Percentiles rank a stretch among this genome's conserved stretches.
Conservation (phyloP, 768 basidiomycete genomes). For the Hericium erinaceus region DNA sequence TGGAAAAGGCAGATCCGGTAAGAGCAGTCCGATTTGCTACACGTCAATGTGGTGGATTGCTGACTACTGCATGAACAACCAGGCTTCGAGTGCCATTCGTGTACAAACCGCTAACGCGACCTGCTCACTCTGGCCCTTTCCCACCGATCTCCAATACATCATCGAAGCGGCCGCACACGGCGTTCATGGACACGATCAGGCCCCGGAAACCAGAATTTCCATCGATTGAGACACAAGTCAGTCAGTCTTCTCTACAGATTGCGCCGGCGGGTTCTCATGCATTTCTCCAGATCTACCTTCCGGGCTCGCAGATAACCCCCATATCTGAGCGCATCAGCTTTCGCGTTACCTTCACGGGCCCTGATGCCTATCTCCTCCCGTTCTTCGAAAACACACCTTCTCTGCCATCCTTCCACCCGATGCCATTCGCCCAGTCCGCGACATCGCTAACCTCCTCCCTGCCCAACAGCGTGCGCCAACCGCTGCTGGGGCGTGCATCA, state of each 20-base stretch:
- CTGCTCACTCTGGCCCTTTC: slow-evolving; percentile 2
- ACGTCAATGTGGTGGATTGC: neutral
- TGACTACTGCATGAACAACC: neutral
- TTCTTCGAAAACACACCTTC: neutral
- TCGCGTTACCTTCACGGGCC: slow-evolving; percentile 5
- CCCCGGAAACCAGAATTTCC: neutral
- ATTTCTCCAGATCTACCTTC: slow-evolving; percentile 6
- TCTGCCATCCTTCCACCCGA: slow-evolving; percentile 4
- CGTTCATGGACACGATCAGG: slow-evolving; percentile 6
- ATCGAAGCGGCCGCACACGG: neutral
- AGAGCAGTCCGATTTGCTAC: neutral
- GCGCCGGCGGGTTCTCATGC: neutral
- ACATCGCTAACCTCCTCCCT: neutral
- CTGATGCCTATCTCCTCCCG: slow-evolving; percentile 7
- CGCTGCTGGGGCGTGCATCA: too few species aligned
- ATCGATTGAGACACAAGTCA: slow-evolving; percentile 7
- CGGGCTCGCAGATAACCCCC: slow-evolving; percentile 8
- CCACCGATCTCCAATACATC: neutral
- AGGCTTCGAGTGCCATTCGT: slow-evolving; percentile 8
- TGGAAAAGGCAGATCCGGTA: slow-evolving; percentile 3
- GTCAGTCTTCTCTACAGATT: neutral
- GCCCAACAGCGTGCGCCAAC: neutral
- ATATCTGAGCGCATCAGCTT: slow-evolving; percentile 2
- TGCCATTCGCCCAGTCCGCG: neutral
- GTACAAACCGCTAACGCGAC: slow-evolving; percentile 8